Percentiles rank a stretch among this genome's conserved stretches.
Evolutionary conservation across 768 basidiomycete species (phyloP).

Genomic region (Sarcodon sp.): DNA sequence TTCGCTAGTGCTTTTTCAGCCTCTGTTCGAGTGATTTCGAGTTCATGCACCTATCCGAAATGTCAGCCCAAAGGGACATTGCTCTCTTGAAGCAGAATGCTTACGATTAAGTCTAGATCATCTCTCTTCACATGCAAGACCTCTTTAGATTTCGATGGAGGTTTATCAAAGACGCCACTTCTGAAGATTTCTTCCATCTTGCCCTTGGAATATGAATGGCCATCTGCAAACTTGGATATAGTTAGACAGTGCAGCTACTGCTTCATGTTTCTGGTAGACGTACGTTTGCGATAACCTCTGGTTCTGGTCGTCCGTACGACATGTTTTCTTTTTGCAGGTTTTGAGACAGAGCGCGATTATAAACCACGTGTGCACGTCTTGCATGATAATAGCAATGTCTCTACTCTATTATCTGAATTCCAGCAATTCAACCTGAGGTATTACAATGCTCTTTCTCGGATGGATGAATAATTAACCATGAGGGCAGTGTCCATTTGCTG

Average conservation of each 20-base stretch:
- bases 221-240: constrained; percentile 41
- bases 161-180: constrained; percentile 42
- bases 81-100: constrained; percentile 7
- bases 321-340: not conserved
- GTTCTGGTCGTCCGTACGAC: constrained; percentile 38
- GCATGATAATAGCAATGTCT: too few relatives aligned
- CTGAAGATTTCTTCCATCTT: constrained; percentile 56
- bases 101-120: constrained; percentile 53
- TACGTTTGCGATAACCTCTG: constrained; percentile 59
- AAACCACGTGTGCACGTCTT: too few relatives aligned
- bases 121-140: constrained; percentile 34
- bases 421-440: too few relatives aligned
- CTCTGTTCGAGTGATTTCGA: constrained; percentile 44
- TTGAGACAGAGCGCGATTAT: too few relatives aligned
- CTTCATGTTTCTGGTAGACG: constrained; percentile 10
- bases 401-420: too few relatives aligned
- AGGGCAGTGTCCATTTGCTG: too few relatives aligned
- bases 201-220: constrained; percentile 52
- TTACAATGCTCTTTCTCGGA: too few relatives aligned
- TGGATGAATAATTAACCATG: too few relatives aligned
- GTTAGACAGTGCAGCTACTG: not conserved
- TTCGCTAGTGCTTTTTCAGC: constrained; percentile 47
- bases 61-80: not conserved
- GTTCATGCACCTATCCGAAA: constrained; percentile 38
- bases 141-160: constrained; percentile 34